Base-by-base conservation (phyloP, 2,329 filamentous ascomycete species). In the Raffaelea arxii region DNA sequence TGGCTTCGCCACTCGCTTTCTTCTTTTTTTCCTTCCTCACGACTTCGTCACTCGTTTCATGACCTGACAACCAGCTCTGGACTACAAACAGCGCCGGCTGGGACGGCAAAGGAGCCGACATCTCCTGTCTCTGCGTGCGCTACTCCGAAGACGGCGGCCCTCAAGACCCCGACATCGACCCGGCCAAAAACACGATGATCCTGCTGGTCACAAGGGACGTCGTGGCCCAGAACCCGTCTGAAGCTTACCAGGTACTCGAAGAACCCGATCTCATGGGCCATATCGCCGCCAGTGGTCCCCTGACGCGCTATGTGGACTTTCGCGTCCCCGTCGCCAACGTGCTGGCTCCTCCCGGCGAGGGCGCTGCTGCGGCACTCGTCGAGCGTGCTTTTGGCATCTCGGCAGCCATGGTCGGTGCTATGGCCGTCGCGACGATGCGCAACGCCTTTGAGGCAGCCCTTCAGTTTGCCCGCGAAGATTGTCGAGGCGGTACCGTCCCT, bases 51-150 rank as follows among this genome's bases (percentile, higher is more conserved):
- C n/a, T n/a, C n/a, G n/a, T n/a, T n/a, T n/a, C n/a, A 4, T 21
- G 4, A 32, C 10, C 23, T 9, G 18, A 27, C 24, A 3, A 10
- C 27, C 46, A 70, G 68, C 60, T 75, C 35, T 78, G 74, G 74
- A 70, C 74, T 11, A 75, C 72, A 2, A 78, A 76, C 54, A 65
- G 63, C 44, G 67, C 64, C 1, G 74, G 74, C 14, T 78, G 72
- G 73, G 74, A 77, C 48, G 64, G 65, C 36, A 60, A 62, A 44
- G 74, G 74, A 10, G 70, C 72, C 1, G 71, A 76, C 37, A 58
- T 78, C 2, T 64, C 68, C 46, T 77, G 72, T 50, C 64, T 77
- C 6, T 68, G 75, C 4, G 76, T 72, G 55, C 69, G 72, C 12
- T 60, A 68, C 37, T 49, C 57, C 3, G 38, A 35, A 10, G 27